Base-by-base conservation (phyloP, 805 yeast genomes). In the Candida adriatica region DNA sequence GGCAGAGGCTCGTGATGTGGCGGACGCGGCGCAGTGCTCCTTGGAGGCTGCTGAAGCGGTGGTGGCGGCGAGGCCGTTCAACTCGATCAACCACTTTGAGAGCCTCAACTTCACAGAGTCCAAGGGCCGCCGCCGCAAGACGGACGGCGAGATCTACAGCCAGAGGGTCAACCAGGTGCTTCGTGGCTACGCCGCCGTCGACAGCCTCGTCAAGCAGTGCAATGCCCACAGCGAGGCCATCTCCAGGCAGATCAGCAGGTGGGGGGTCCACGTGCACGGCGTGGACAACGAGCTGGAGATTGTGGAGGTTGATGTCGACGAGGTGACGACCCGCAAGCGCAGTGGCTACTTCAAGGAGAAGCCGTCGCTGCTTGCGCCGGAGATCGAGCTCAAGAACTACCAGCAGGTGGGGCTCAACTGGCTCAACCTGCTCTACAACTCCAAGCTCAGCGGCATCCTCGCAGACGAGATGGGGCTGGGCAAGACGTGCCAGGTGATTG, bases 391-490 rank as follows among this genome's bases (percentile, higher is more conserved):
- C 46, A 92, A 90, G 49, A 78, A 75, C 49, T 92, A 92, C 56
- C 99, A 92, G 62, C 92, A 87, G 46, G 95, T 88, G n/a, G 99
- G 99, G 27, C 61, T 92, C 31, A 92, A 92, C 55, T 92, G 99
- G 99, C 64, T 92, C 33, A 69, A 78, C 40, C 56, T 90, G 33
- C 64, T 92, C 18, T 92, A 90, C 55, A 75, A 73, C 37, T 75
- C 81, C 50, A 69, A 75, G 13, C 65, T 92, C 35, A 86, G 96
- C 6, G 88, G 98, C 60, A 92, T 92, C 35, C 64, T 92, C 29
- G 99, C 98, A 0, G 99, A 92, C 61, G 99, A 92, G 55, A 92
- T 92, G 99, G 99, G 95, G 5, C 65, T 92, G 29, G 99, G 99
- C 38, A 92, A 92, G 54, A 92, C 98, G 0, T 82, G 95, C 54